Evolutionary conservation across 345 rosid species (phyloP).

Genomic region (Jatropha curcas): DNA sequence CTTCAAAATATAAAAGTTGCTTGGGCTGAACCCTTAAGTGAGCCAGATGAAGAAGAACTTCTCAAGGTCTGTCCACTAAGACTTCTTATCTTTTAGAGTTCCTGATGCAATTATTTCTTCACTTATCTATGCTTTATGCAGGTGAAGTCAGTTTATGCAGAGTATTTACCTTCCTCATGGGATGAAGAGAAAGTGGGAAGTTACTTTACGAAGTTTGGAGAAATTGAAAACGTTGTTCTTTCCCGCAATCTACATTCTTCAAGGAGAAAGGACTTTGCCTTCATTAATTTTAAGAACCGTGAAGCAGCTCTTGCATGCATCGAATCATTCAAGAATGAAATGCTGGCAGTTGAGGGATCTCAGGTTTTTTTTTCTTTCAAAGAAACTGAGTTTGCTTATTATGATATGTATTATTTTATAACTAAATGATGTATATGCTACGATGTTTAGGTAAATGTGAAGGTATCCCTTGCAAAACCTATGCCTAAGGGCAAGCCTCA

Average conservation of each 20-base stretch:
- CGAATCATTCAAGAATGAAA: constrained; percentile 20
- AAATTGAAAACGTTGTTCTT: constrained; percentile 37
- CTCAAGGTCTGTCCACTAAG: constrained; percentile 25
- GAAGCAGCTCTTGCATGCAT: constrained; percentile 34
- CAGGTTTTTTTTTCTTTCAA: constrained; percentile 23
- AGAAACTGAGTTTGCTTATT: background rate
- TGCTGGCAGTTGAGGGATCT: constrained; percentile 12
- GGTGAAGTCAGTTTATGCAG: constrained; percentile 39
- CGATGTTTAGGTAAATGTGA: constrained; percentile 30
- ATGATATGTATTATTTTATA: background rate
- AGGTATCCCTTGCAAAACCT: constrained; percentile 39
- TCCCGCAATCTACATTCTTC: constrained; percentile 35
- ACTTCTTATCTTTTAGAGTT: background rate
- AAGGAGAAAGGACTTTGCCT: constrained; percentile 39
- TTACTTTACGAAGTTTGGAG: constrained; percentile 33
- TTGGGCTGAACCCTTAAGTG: constrained; percentile 38
- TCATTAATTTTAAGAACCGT: constrained; percentile 29
- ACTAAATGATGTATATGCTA: background rate
- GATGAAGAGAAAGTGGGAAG: constrained; percentile 30
- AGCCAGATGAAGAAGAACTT: constrained; percentile 39
- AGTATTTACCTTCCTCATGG: constrained; percentile 36
- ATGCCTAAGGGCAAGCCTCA: constrained; percentile 22
- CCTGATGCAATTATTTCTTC: background rate
- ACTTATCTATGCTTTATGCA: constrained; percentile 15
- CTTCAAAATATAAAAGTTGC: constrained; percentile 30